Evolutionary conservation across 1,284 basidiomycete genomes (phyloP).

Genomic region (Malassezia slooffiae): DNA sequence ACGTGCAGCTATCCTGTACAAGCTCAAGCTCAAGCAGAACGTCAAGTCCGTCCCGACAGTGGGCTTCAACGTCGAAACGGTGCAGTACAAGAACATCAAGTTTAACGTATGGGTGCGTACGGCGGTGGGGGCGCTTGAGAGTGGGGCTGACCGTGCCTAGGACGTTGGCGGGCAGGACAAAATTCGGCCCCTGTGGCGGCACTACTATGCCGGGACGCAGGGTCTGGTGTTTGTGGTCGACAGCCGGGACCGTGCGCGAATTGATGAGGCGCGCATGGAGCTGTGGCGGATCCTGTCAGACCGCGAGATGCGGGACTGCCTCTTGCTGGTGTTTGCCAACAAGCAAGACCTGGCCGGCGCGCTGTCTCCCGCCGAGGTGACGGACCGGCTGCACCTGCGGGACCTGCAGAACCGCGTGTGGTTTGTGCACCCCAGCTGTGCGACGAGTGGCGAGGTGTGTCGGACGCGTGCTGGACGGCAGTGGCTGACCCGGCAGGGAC

Average conservation of each 20-base stretch:
- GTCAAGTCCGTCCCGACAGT: slow-evolving; percentile 99
- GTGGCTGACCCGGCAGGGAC: slow-evolving; percentile 14
- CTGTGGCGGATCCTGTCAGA: slow-evolving; percentile 92
- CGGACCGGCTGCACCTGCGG: slow-evolving; percentile 89
- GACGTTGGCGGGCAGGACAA: slow-evolving; percentile 50
- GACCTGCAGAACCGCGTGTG: slow-evolving; percentile 92
- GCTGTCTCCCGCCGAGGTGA: slow-evolving; percentile 97
- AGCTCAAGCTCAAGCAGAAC: slow-evolving; percentile 97
- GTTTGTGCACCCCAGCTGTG: slow-evolving; percentile 75
- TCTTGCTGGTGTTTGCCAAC: slow-evolving; percentile 95
- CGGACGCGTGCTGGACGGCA: not conserved
- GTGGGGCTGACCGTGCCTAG: slow-evolving; percentile 37
- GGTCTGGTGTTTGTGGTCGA: slow-evolving; percentile 60
- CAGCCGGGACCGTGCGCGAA: slow-evolving; percentile 74
- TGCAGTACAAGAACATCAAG: slow-evolving; percentile 49
- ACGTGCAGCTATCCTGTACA: slow-evolving; percentile 82
- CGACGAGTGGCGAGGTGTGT: slow-evolving; percentile 31
- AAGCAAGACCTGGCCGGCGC: slow-evolving; percentile 98
- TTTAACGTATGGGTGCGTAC: slow-evolving; percentile 36
- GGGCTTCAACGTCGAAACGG: slow-evolving; percentile 51
- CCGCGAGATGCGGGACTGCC: slow-evolving; percentile 94
- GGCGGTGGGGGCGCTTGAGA: not conserved
- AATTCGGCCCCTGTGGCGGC: slow-evolving; percentile 63
- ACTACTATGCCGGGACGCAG: slow-evolving; percentile 67
- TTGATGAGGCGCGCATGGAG: slow-evolving; percentile 93